Evolutionary conservation across 2,329 filamentous ascomycete species (phyloP), one percentile per base, ranked within the genome.

Genomic region (Aaosphaeria pasadenensis): DNA sequence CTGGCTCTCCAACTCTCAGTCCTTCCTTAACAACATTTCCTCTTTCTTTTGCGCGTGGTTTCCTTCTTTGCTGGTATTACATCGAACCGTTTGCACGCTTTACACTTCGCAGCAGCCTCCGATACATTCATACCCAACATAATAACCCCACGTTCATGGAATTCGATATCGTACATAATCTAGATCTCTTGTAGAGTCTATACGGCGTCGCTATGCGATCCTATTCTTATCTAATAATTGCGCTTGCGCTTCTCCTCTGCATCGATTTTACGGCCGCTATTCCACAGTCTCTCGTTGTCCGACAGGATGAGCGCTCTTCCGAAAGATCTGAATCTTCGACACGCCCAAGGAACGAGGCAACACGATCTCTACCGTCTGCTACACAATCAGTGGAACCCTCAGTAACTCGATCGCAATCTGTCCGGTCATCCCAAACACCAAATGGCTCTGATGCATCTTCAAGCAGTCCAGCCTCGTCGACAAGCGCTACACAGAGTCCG

Each of bases 251-350:
- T 38, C 31, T 61, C 32, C 45, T 66, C 28, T 65, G 56, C 47
- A 50, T 66, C 11, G 53, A 67, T 30, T 49, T 53, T 6, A 56
- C 50, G 28, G 57, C 59, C 44, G 56, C 58, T 32, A 53, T 62
- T 29, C 58, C 55, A 36, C 43, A 50, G 46, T 57, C 52, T 32
- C 38, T 67, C n/a, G 42, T 42, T 6, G 54, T 53, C 33, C 64
- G 66, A 43, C 66, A 70, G 45, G 58, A 70, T 55, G 64, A 57
- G 11, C 51, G 32, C 17, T 44, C 48, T 39, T 50, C 59, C 6
- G 48, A 56, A 5, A 46, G 49, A 11, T 54, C 56, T 7, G 32
- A 55, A 31, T 38, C 45, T n/a, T 45, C 59, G 43, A 54, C 55
- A 7, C 45, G 44, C 24, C 40, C 11, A 32, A 31, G 48, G 11